phyloP scores from a whole-genome alignment of 179 eudicot species.

The Gypsophila paniculata region DNA sequence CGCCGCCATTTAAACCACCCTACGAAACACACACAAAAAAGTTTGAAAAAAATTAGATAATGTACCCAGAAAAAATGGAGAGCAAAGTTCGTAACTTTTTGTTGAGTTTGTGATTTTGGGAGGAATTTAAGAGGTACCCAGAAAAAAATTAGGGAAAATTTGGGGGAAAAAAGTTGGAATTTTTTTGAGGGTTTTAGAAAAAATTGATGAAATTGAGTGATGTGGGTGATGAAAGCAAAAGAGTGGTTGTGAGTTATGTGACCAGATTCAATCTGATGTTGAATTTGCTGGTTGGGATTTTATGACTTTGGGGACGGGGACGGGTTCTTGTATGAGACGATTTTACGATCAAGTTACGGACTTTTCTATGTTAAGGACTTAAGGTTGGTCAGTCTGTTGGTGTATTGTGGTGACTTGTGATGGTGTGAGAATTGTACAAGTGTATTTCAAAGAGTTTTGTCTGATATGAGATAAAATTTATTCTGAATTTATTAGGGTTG shows the following conservation, averaged over 20 bases:
- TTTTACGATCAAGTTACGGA: no score
- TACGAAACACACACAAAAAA: neutral
- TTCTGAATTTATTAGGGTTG: no score
- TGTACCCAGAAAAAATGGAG: neutral
- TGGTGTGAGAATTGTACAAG: no score
- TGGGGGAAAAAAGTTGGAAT: neutral
- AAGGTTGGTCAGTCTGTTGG: no score
- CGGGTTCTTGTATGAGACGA: no score
- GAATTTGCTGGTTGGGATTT: neutral
- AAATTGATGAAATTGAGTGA: neutral
- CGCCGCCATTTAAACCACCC: slow-evolving; percentile 28
- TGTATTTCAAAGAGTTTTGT: no score
- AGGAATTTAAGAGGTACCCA: neutral
- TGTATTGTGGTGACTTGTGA: no score
- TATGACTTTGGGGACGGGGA: no score
- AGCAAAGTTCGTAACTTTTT: neutral
- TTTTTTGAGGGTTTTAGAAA: slow-evolving; percentile 5
- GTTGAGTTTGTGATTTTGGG: neutral
- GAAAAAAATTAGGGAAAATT: neutral
- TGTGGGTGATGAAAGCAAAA: slow-evolving; percentile 1
- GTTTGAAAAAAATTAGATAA: neutral
- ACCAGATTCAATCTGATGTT: slow-evolving; percentile 10
- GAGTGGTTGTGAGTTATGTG: slow-evolving; percentile 19
- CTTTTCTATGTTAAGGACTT: no score
- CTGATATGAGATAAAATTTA: no score